Evolutionary conservation across 345 rosid species (phyloP).

Genomic region (Bruguiera gymnorhiza): DNA sequence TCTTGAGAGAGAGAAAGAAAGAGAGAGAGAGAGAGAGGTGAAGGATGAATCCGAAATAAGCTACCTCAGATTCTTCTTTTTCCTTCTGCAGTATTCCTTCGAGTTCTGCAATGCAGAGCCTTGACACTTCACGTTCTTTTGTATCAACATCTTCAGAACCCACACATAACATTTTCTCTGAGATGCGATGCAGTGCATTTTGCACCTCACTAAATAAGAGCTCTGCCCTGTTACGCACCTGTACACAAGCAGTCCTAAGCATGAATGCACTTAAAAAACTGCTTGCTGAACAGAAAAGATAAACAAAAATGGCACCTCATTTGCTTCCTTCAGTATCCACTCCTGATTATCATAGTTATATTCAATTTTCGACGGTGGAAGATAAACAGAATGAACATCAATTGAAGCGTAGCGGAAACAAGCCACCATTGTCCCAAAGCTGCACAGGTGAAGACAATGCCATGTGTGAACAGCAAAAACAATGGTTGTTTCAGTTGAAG

Average conservation of each 20-base stretch:
- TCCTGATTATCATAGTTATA: slow-evolving; percentile 60
- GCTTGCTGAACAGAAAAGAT: slow-evolving; percentile 9
- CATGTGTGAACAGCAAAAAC: background rate
- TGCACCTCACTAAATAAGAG: slow-evolving; percentile 16
- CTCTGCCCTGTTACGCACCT: slow-evolving; percentile 18
- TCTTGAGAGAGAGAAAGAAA: too few species aligned
- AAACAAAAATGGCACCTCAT: slow-evolving; percentile 47
- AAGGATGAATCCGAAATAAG: background rate
- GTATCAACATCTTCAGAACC: slow-evolving; percentile 8
- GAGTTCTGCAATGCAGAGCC: slow-evolving; percentile 14
- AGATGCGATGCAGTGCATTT: slow-evolving; percentile 12
- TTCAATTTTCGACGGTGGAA: slow-evolving; percentile 78
- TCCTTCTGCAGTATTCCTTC: slow-evolving; percentile 16
- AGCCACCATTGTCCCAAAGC: slow-evolving; percentile 91
- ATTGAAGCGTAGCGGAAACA: slow-evolving; percentile 94
- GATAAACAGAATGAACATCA: slow-evolving; percentile 74
- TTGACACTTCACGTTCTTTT: slow-evolving; percentile 8
- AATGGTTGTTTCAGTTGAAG: background rate
- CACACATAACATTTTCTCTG: slow-evolving; percentile 6
- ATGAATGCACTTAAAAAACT: slow-evolving; percentile 3
- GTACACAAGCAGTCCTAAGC: slow-evolving; percentile 19
- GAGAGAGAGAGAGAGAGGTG: too few species aligned
- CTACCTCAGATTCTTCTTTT: slow-evolving; percentile 34
- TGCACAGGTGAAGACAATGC: slow-evolving; percentile 34
- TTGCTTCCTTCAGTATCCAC: slow-evolving; percentile 75